phyloP scores from a whole-genome alignment of 345 rosid species.

The Acer campestre region DNA sequence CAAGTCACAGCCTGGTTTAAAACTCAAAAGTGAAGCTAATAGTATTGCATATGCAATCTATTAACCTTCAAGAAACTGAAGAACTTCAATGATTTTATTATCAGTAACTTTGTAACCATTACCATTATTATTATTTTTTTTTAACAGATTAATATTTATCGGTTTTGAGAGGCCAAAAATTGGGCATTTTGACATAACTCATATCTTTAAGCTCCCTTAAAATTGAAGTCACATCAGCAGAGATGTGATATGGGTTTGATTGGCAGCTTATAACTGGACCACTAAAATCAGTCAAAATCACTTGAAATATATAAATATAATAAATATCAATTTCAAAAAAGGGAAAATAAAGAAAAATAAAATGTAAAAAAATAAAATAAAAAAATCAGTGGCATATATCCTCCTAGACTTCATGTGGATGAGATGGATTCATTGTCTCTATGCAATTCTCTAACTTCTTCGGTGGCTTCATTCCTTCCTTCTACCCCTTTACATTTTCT shows the following conservation, averaged over 20 bases:
- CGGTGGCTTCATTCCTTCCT: slow-evolving; percentile 14
- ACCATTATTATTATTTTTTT: neutral
- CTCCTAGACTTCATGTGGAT: slow-evolving; percentile 46
- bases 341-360: neutral
- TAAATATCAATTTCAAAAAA: slow-evolving; percentile 16
- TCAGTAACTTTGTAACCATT: neutral
- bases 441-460: slow-evolving; percentile 15
- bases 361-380: neutral
- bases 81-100: neutral
- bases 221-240: neutral
- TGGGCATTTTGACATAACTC: no score
- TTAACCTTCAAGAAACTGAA: neutral
- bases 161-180: neutral
- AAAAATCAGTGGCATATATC: slow-evolving; percentile 49
- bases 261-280: slow-evolving; percentile 7
- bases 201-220: no score
- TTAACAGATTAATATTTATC: neutral
- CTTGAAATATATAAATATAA: neutral
- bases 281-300: neutral
- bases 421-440: slow-evolving; percentile 22
- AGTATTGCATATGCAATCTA: neutral
- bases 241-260: neutral
- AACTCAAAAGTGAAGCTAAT: no score
- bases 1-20: no score
- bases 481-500: neutral